These are phyloP conservation scores for Didymella glomerata DNA, from an alignment of 2,329 filamentous ascomycete species.

Conservation along the genomic window DNA sequence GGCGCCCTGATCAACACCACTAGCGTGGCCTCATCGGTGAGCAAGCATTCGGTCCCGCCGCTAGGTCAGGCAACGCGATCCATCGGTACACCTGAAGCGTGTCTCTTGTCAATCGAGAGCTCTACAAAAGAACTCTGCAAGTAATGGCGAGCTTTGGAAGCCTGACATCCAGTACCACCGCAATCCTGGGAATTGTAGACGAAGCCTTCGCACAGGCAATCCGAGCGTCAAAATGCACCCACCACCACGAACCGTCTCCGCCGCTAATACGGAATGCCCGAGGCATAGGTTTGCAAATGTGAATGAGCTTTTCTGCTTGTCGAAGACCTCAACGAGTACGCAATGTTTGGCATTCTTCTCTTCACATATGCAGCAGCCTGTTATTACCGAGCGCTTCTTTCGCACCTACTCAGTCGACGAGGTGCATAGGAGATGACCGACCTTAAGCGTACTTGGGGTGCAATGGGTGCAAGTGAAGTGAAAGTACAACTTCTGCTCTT, in stretches of 20 bases:
- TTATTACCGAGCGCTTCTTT: no score
- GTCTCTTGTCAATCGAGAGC: neutral
- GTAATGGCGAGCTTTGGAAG: neutral
- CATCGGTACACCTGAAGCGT: neutral
- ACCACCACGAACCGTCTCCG: neutral
- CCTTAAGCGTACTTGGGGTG: neutral
- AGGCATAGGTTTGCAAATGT: neutral
- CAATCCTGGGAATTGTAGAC: no score
- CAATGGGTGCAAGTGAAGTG: neutral
- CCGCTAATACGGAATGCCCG: neutral
- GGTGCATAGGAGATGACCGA: neutral
- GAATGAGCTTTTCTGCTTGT: neutral
- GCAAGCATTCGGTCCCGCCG: neutral
- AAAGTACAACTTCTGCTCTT: neutral
- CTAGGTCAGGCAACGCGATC: neutral
- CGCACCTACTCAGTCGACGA: neutral
- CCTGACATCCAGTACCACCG: neutral
- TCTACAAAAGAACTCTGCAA: neutral
- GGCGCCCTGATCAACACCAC: neutral
- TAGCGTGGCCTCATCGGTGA: slow-evolving; percentile 1
- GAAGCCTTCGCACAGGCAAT: neutral
- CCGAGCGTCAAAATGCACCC: neutral
- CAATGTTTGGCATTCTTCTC: neutral
- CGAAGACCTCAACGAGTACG: neutral
- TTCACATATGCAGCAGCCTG: neutral